Conservation (phyloP, 805 yeast genomes). For the Maudiozyma turicensis region DNA sequence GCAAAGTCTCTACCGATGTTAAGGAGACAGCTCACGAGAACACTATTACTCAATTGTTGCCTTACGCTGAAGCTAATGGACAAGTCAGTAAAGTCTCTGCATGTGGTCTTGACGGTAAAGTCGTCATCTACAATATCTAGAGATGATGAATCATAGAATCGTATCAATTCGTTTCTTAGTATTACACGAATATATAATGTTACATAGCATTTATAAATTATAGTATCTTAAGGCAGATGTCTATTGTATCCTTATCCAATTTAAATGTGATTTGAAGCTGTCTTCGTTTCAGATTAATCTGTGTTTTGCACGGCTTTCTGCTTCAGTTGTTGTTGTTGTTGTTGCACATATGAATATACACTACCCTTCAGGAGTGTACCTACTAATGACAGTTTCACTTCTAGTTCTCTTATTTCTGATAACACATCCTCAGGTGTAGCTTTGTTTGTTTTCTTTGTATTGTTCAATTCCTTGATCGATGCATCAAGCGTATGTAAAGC, state of each 20-base stretch:
- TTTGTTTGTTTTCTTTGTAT: not conserved
- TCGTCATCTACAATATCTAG: conserved; percentile 62
- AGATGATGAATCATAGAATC: too few relatives aligned
- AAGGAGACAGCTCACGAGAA: conserved; percentile 79
- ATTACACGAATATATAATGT: too few relatives aligned
- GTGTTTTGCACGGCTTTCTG: not conserved
- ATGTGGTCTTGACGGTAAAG: conserved; percentile 85
- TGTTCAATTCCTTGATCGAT: conserved; percentile 18
- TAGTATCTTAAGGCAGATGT: too few relatives aligned
- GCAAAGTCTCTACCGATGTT: conserved; percentile 47
- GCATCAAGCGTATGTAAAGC: conserved; percentile 23
- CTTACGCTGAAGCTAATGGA: conserved; percentile 38
- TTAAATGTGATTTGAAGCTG: too few relatives aligned
- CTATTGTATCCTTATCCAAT: too few relatives aligned
- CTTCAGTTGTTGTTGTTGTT: conserved; percentile 38
- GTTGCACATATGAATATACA: conserved; percentile 47
- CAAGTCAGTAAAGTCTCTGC: conserved; percentile 54
- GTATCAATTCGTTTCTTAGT: too few relatives aligned
- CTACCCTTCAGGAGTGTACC: conserved; percentile 62
- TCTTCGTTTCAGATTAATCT: not conserved
- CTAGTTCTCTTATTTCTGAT: conserved; percentile 49
- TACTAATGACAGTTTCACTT: conserved; percentile 53
- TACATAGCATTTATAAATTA: too few relatives aligned
- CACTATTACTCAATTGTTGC: conserved; percentile 62
- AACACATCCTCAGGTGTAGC: conserved; percentile 30